These are phyloP conservation scores for Nitzschia putrida DNA, from an alignment of 108 stramenopile species.

Conservation along the genomic window DNA sequence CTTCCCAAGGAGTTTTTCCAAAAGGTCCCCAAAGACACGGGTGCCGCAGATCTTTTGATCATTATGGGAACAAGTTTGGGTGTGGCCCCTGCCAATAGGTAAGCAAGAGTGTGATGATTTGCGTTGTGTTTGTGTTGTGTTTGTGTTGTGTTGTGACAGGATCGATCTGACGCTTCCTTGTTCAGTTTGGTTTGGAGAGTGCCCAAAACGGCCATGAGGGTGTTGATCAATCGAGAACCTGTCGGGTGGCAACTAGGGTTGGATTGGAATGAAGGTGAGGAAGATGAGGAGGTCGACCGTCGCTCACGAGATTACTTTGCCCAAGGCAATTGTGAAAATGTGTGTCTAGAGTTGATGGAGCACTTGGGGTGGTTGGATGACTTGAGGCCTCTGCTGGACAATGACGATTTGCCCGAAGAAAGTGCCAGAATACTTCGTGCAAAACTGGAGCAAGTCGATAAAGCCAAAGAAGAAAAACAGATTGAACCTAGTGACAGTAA, in stretches of 20 bases:
- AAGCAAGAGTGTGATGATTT: too few species aligned
- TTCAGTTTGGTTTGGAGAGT: conserved; percentile 59
- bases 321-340: conserved; percentile 55
- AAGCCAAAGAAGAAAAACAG: neutral
- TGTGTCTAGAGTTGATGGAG: conserved; percentile 55
- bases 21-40: conserved; percentile 59
- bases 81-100: conserved; percentile 75
- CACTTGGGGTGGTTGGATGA: conserved; percentile 64
- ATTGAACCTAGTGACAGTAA: too few species aligned
- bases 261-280: conserved; percentile 34
- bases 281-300: conserved; percentile 14
- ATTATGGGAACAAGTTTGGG: conserved; percentile 71
- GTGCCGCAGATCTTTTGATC: conserved; percentile 66
- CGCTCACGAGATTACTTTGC: conserved; percentile 58
- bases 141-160: neutral
- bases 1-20: conserved; percentile 76
- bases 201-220: conserved; percentile 56
- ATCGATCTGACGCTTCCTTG: neutral
- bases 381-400: conserved; percentile 45
- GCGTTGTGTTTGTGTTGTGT: too few species aligned
- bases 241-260: conserved; percentile 71
- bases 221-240: conserved; percentile 76
- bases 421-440: conserved; percentile 42
- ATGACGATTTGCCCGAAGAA: conserved; percentile 49
- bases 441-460: conserved; percentile 23